These are phyloP conservation scores for Mucor lusitanicus DNA, from an alignment of 371 early-diverging fungal genomes.

Conservation along the genomic window DNA sequence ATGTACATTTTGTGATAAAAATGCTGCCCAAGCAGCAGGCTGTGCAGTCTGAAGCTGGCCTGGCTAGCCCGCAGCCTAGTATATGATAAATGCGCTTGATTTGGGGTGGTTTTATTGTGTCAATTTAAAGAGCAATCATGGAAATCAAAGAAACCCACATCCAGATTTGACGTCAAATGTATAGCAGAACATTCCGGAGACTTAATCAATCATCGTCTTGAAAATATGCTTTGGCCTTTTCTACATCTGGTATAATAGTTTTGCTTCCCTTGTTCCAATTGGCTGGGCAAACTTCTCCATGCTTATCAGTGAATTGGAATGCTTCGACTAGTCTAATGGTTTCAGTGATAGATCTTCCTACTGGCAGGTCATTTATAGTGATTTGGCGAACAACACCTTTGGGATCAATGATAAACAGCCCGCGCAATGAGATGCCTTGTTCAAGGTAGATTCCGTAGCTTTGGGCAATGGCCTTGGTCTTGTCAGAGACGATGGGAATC, in stretches of 20 bases:
- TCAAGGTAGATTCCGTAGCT: slow-evolving; percentile 73
- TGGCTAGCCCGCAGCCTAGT: background rate
- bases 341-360: slow-evolving; percentile 81
- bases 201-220: slow-evolving; percentile 11
- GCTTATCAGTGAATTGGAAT: slow-evolving; percentile 71
- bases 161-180: background rate
- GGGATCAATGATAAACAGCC: slow-evolving; percentile 80
- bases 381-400: slow-evolving; percentile 59
- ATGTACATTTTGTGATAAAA: background rate
- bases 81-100: background rate
- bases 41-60: background rate
- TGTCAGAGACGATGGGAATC: slow-evolving; percentile 75
- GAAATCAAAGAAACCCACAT: background rate
- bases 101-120: background rate
- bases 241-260: slow-evolving; percentile 72
- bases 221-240: slow-evolving; percentile 81
- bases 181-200: background rate
- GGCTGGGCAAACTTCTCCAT: slow-evolving; percentile 81
- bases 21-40: background rate
- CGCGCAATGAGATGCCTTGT: slow-evolving; percentile 57
- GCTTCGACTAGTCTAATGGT: slow-evolving; percentile 81
- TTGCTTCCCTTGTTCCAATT: slow-evolving; percentile 84
- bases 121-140: background rate
- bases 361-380: slow-evolving; percentile 68
- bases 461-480: slow-evolving; percentile 68